Evolutionary conservation across 306 rosid genomes (phyloP).

Genomic region (Crataegus laevigata): DNA sequence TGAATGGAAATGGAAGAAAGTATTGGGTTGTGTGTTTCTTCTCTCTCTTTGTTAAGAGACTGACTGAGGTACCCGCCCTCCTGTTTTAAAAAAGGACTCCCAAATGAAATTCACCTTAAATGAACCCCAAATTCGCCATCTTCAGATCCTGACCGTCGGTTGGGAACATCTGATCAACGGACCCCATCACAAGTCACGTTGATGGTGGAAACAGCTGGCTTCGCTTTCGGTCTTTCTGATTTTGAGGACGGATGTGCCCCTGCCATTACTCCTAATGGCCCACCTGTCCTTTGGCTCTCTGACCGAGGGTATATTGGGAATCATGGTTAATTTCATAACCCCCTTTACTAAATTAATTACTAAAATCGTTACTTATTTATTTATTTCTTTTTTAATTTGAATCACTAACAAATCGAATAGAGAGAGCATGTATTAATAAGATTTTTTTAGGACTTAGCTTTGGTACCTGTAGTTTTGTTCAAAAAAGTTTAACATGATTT

Average conservation of each 20-base stretch:
- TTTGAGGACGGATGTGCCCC: slow-evolving; percentile 14
- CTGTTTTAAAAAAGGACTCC: slow-evolving; percentile 42
- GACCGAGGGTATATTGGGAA: slow-evolving; percentile 10
- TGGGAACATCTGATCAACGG: slow-evolving; percentile 34
- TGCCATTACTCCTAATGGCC: slow-evolving; percentile 1
- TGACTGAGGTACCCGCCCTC: slow-evolving; percentile 38
- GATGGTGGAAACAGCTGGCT: slow-evolving; percentile 63
- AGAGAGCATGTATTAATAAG: background rate
- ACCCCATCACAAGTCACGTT: slow-evolving; percentile 44
- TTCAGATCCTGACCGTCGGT: slow-evolving; percentile 40
- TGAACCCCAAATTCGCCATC: slow-evolving; percentile 44
- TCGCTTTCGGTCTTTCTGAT: slow-evolving; percentile 33
- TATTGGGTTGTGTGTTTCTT: background rate
- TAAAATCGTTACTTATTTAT: background rate
- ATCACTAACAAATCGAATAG: background rate
- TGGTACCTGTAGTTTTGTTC: too few species aligned
- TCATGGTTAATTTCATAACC: background rate
- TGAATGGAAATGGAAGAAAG: slow-evolving; percentile 13
- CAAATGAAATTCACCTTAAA: slow-evolving; percentile 55
- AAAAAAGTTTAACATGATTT: too few species aligned
- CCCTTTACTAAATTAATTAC: background rate
- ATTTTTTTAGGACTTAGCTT: too few species aligned
- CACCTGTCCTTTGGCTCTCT: background rate
- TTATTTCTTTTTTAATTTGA: background rate
- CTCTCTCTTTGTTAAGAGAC: slow-evolving; percentile 3